Conservation (phyloP, 2,329 filamentous ascomycete genomes). For the Stagonosporopsis chrysanthemi region DNA sequence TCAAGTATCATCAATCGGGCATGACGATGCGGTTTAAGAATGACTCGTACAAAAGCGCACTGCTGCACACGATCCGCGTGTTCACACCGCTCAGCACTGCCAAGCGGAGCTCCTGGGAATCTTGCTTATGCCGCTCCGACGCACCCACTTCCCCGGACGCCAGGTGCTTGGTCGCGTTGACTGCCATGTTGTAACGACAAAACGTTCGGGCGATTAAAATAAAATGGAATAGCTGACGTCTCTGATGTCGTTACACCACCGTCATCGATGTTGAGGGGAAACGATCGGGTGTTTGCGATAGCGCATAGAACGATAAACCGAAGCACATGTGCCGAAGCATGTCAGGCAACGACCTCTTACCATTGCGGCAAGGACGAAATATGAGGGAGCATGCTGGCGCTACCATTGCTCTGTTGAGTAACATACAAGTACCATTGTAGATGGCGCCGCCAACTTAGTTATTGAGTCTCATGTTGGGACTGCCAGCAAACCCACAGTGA, state of each 20-base stretch:
- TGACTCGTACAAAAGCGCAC: neutral
- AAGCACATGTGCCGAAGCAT: neutral
- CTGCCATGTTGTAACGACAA: slow-evolving; percentile 10
- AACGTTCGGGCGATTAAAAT: slow-evolving; percentile 3
- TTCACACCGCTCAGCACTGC: slow-evolving; percentile 20
- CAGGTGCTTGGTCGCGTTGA: neutral
- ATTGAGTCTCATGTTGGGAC: neutral
- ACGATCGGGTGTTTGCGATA: neutral
- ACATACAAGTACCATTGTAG: neutral
- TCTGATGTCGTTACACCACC: too few species aligned
- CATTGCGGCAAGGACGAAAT: neutral
- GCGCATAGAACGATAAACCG: neutral
- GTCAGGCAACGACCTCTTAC: neutral
- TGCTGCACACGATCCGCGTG: slow-evolving; percentile 6
- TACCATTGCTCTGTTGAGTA: neutral
- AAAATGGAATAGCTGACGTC: neutral
- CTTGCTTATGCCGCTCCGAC: neutral
- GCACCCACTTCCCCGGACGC: slow-evolving; percentile 18
- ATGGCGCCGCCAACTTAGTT: too few species aligned
- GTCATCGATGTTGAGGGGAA: neutral
- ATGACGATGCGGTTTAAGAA: neutral
- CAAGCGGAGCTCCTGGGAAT: slow-evolving; percentile 9
- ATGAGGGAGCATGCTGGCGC: neutral
- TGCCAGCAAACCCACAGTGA: neutral
- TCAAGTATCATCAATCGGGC: neutral